Evolutionary conservation across 495 filamentous ascomycete genomes (phyloP), one percentile per base, ranked within the genome.

Genomic region (Wilcoxina mikolae): DNA sequence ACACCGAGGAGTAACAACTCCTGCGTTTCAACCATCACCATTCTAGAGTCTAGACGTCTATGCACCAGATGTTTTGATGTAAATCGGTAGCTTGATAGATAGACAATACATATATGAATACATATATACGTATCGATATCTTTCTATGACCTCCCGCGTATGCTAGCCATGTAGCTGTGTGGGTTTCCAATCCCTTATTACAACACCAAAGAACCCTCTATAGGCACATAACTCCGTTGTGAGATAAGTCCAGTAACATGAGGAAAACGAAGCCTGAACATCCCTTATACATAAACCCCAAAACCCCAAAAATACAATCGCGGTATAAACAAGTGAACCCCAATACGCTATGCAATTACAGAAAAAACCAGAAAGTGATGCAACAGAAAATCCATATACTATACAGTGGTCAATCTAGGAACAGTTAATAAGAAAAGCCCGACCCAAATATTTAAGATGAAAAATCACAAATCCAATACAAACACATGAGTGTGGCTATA

Each of bases 321-420:
- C 7, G 31, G 15, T 7, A 35, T 7, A 35, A 15, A 35, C 7
- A 35, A 46, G 23, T 17, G 2, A 24, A 27, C 46, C 46, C 46
- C 46, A 15, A 9, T 15, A 49, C 46, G 46, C 46, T 49, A 49
- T 49, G 46, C 46, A 49, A 49, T 27, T 49, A 49, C 46, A 49
- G 25, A 29, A 49, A 49, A 29, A 15, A 27, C 12, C 9, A 43
- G n/a, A n/a, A n/a, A n/a, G n/a, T n/a, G n/a, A n/a, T n/a, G n/a
- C n/a, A n/a, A n/a, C n/a, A n/a, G 20, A 39, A 39, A 39, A 15
- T 12, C 35, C 15, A 39, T 39, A 39, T 39, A 39, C 35, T 39
- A 39, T 18, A 39, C 35, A 15, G 15, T 39, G 20, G 15, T 18
- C 35, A 15, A 12, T 39, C 20, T 39, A 39, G 15, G 35, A 39